Evolutionary conservation across 352 stramenopile genomes (phyloP), one percentile per base, ranked within the genome.

Genomic region (Phytophthora ramorum): DNA sequence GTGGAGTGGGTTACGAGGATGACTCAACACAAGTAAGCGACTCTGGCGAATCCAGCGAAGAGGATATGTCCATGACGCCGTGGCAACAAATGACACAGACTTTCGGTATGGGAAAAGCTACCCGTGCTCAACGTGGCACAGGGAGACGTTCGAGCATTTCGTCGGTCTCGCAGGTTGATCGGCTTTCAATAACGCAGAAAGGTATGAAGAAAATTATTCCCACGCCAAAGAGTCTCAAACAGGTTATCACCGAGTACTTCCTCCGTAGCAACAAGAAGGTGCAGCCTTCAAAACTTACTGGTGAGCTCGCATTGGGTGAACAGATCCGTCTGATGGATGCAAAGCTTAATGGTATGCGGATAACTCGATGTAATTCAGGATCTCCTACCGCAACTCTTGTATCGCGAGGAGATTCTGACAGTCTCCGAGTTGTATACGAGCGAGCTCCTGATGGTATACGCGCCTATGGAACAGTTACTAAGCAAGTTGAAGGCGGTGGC

Each of bases 61-160:
- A 87, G 55, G 82, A 93, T 47, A 85, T 90, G 72, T 84, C 59
- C 22, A 90, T 93, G 81, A 92, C 85, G 0, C 85, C 84, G 16
- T 93, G 85, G 85, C 85, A 93, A 47, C 85, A 93, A 64, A 93
- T 93, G 83, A 93, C 85, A 1, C 84, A 91, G 41, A 93, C 83
- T 6, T 91, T 93, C 34, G 83, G 85, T 26, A 93, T 93, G 75
- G 71, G 71, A n/a, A 85, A 87, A 47, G 51, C 50, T 52, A 22
- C 38, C 12, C 62, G 75, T 4, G 57, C 62, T 16, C 63, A 68
- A 38, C 69, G 74, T 16, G 34, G 24, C 14, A 77, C 73, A 2
- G 68, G 69, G n/a, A 69, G 81, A 9, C 71, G 85, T 10, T 90
- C 82, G 0, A 93, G 82, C 19, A 62, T 90, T 40, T 93, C 84